Base-by-base conservation (phyloP, 1,139 yeast genomes). In the Eremothecium sinecaudum region DNA sequence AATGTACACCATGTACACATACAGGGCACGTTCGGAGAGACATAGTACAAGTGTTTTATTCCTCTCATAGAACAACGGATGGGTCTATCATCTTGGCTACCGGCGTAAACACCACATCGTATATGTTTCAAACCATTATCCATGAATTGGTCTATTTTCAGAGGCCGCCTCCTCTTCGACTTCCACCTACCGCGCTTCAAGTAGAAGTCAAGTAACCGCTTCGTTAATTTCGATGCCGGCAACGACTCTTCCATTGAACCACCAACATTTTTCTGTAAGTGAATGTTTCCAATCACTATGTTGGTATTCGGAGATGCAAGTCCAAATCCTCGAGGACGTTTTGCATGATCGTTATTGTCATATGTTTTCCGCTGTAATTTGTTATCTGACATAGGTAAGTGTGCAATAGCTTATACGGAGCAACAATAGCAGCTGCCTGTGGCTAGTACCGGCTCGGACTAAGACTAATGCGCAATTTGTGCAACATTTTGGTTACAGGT, bases 21-120 rank as follows among this genome's bases (percentile, higher is more conserved):
- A 29, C 55, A 48, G 14, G 34, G 28, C 14, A 28, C 15, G 2
- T 42, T 43, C 2, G 42, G 36, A 13, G 33, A 40, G n/a, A 42
- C 32, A 21, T 35, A 28, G 15, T 32, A 27, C 7, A 38, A 42
- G 26, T 47, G 52, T 7, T 35, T 35, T 8, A 39, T 30, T 2
- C 51, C 52, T 21, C 41, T 39, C 23, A 42, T 40, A 3, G 47
- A 44, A 27, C 52, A 50, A 28, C 42, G 32, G 5, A 38, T 30
- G 10, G 46, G 25, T 16, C 54, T 40, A 10, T 37, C 32, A 30
- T 46, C 52, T 17, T 38, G 43, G 12, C 31, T 31, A 4, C 48
- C 50, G 7, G 43, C 39, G 32, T 36, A 39, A 2, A 33, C 21
- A 3, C 54, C 54, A 32, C 36, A 48, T n/a, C 54, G 34, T 10